phyloP scores from a whole-genome alignment of 2,329 filamentous ascomycete species.

The Aspergillus floridensis region DNA sequence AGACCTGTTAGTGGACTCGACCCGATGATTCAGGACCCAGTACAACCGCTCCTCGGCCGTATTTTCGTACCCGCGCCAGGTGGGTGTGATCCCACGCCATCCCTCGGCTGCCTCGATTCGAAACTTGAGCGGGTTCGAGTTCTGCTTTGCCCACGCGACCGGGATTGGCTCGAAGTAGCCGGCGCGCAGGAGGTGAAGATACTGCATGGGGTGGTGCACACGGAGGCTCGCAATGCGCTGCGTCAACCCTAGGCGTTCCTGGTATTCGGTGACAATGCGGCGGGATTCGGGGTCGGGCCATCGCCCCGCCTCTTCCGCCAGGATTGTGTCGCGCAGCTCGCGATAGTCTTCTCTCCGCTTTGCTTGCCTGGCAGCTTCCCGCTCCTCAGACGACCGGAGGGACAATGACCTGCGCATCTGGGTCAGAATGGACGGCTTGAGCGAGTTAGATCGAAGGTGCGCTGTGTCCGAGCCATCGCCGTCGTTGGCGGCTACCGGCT shows the following conservation, averaged over 20 bases:
- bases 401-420: neutral
- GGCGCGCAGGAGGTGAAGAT: slow-evolving; percentile 5
- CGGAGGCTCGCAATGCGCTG: neutral
- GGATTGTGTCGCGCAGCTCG: neutral
- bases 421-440: neutral
- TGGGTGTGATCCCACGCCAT: slow-evolving; percentile 4
- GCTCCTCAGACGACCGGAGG: neutral
- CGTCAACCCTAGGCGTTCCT: slow-evolving; percentile 1
- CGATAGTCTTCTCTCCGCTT: neutral
- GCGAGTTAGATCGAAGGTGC: neutral
- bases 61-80: slow-evolving; percentile 6
- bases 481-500: neutral
- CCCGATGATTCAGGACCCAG: slow-evolving; percentile 6
- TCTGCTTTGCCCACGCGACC: neutral
- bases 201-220: neutral
- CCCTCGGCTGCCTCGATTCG: neutral
- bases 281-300: slow-evolving; percentile 1
- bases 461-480: neutral
- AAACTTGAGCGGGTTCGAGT: slow-evolving; percentile 7
- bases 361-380: neutral
- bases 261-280: neutral
- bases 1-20: neutral
- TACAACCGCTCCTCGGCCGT: slow-evolving; percentile 7
- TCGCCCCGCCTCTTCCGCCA: slow-evolving; percentile 1
- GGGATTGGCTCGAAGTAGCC: slow-evolving; percentile 9